These are phyloP conservation scores for Fraxinus ornus DNA, from an alignment of 305 asterid species.

Conservation along the genomic window DNA sequence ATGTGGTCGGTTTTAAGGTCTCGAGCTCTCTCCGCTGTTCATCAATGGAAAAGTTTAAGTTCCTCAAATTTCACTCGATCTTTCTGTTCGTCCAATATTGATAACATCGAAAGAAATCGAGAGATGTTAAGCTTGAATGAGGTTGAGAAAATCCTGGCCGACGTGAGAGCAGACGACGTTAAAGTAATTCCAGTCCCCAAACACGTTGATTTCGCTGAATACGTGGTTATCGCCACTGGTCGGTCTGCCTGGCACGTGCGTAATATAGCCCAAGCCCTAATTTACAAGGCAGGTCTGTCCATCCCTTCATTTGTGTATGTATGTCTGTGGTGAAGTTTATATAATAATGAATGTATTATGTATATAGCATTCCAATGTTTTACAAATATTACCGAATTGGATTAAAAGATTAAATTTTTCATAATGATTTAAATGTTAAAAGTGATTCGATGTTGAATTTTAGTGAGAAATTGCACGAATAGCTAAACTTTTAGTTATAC, in stretches of 20 bases:
- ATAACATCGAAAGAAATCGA: conserved; percentile 14
- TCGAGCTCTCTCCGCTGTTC: conserved; percentile 36
- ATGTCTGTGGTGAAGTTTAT: not conserved
- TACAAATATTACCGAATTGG: not conserved
- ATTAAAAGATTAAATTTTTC: not conserved
- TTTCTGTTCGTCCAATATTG: conserved; percentile 28
- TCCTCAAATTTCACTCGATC: conserved; percentile 29
- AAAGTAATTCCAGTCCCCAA: conserved; percentile 54
- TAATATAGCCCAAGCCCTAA: conserved; percentile 85
- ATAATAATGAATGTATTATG: not conserved
- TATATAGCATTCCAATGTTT: not conserved
- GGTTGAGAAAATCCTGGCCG: conserved; percentile 71
- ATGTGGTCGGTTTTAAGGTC: conserved; percentile 58
- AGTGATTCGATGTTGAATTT: not conserved
- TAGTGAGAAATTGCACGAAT: not conserved
- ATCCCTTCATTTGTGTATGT: not conserved
- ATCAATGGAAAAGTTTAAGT: conserved; percentile 28
- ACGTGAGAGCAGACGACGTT: conserved; percentile 42
- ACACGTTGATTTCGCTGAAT: conserved; percentile 67
- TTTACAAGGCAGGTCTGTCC: conserved; percentile 53
- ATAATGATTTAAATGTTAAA: not conserved
- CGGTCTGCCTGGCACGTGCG: conserved; percentile 97
- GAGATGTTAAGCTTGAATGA: conserved; percentile 71
- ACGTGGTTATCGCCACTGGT: conserved; percentile 87
- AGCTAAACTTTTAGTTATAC: not conserved